These are phyloP conservation scores for Fagopyrum tataricum DNA, from an alignment of 148 eudicot genomes.

Conservation along the genomic window DNA sequence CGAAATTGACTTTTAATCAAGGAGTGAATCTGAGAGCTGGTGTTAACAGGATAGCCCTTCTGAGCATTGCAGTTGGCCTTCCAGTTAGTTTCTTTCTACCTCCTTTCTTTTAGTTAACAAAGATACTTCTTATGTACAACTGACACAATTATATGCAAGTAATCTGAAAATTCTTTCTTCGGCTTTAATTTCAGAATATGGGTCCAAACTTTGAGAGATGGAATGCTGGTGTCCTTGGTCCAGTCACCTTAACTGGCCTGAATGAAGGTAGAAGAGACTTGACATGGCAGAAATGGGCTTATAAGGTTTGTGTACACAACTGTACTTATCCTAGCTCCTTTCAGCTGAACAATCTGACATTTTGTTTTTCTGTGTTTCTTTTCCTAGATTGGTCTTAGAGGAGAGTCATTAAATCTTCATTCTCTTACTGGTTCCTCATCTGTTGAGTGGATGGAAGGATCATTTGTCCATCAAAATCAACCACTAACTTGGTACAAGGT, in stretches of 20 bases:
- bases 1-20: conserved; percentile 57
- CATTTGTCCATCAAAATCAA: conserved; percentile 44
- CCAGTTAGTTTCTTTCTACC: conserved; percentile 51
- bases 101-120: no score
- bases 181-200: conserved; percentile 41
- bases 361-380: not conserved
- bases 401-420: conserved; percentile 77
- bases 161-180: not conserved
- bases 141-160: not conserved
- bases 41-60: conserved; percentile 68
- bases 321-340: not conserved
- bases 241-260: conserved; percentile 61
- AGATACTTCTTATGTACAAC: not conserved
- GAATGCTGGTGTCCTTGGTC: conserved; percentile 86
- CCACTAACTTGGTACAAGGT: conserved; percentile 87
- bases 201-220: conserved; percentile 70
- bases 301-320: conserved; percentile 48
- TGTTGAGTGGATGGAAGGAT: conserved; percentile 70
- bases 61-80: conserved; percentile 96
- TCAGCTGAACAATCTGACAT: not conserved
- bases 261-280: conserved; percentile 72
- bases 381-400: conserved; percentile 73
- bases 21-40: conserved; percentile 82
- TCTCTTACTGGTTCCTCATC: conserved; percentile 67
- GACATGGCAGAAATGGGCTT: conserved; percentile 88